Evolutionary conservation across 495 filamentous ascomycete species (phyloP).

Genomic region (Pseudevernia furfuracea): DNA sequence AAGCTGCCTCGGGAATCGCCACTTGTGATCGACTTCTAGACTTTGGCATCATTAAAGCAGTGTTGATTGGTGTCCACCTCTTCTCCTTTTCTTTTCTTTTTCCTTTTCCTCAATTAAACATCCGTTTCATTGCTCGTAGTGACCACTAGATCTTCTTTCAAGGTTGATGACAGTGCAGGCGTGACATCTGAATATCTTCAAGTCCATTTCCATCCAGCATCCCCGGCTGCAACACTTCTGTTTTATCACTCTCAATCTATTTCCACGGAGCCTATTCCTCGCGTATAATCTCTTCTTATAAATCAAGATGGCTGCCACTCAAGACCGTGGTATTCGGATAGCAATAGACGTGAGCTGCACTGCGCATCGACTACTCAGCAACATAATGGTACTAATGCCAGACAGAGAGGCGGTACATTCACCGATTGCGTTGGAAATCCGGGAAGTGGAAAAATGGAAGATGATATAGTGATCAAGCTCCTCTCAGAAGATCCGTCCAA

Average conservation of each 20-base stretch:
- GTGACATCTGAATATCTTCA: not conserved
- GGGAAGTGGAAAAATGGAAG: constrained; percentile 48
- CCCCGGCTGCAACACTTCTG: not conserved
- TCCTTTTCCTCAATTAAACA: not conserved
- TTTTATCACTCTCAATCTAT: not conserved
- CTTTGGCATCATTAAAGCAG: constrained; percentile 2
- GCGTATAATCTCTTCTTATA: not conserved
- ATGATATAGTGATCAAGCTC: constrained; percentile 78
- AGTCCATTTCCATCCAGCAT: not conserved
- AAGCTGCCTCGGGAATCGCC: not conserved
- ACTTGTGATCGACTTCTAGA: not conserved
- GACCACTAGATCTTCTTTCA: not conserved
- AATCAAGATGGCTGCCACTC: constrained; percentile 20
- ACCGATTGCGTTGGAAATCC: constrained; percentile 63
- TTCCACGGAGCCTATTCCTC: not conserved
- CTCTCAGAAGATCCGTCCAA: constrained; percentile 86
- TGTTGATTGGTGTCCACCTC: not conserved
- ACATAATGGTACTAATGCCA: constrained; percentile 13
- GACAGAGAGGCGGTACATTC: constrained; percentile 60
- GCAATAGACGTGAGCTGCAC: constrained; percentile 27
- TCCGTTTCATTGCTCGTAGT: not conserved
- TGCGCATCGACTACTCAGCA: not conserved
- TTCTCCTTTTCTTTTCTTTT: not conserved
- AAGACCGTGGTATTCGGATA: constrained; percentile 26
- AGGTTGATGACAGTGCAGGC: too few species aligned